Base-by-base conservation (phyloP, 192 early-diverging fungal species). In the Coemansia sp. region DNA sequence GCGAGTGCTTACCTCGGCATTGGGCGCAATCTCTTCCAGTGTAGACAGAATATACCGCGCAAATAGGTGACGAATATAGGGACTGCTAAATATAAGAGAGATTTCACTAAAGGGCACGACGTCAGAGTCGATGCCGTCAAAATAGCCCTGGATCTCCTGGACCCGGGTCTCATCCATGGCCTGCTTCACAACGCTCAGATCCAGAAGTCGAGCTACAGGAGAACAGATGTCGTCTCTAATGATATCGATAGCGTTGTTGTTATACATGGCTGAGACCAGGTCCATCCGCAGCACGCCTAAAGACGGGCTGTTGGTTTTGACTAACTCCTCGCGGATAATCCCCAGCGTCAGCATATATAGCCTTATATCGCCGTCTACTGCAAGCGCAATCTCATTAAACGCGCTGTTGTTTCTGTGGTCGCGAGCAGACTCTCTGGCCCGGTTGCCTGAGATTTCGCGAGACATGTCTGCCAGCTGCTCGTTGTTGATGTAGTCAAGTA, bases 261-360 rank as follows among this genome's bases (percentile, higher is more conserved):
- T 63, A 60, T 81, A 73, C 78, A 81, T 75, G 22, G 51, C 45
- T 66, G 75, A 68, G 5, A 69, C 69, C 11, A 81, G 54, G 48
- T 81, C 78, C 17, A 72, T 56, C 11, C 78, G 72, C 51, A 81
- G 63, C 11, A 73, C 75, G 25, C 78, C 72, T 12, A 72, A 56
- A 10, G 60, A 56, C 3, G 69, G 60, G 56, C 63, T 62, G 30
- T 75, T 61, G 11, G 65, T 75, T 7, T 72, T 66, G 12, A 75
- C 31, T 31, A 72, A 68, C 63, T 59, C 42, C 18, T 71, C 66
- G 49, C 78, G 78, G 7, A 75, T 58, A 66, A 81, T 68, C 2
- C 66, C 73, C 48, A 81, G 63, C 33, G 64, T 66, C 33, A 61
- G 70, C 69, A 69, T 81, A 56, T 81, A 81, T 3, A 81, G 69